A percentile compares a stretch with the other conserved stretches of the same genome.
phyloP scores from a whole-genome alignment of 257 asterid species.

The Nemophila menziesii region DNA sequence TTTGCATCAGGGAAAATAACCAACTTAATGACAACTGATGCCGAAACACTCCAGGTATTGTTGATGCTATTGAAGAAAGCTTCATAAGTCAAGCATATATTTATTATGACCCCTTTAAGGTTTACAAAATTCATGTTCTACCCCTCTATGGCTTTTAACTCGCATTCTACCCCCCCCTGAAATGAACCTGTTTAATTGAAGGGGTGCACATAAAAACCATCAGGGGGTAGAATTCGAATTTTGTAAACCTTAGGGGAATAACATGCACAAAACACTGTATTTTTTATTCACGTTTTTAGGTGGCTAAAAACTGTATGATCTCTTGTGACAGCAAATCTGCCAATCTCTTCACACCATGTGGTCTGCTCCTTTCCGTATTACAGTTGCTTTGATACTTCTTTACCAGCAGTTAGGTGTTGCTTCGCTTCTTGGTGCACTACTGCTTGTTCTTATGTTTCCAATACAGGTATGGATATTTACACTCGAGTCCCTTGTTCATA shows the following conservation, averaged over 20 bases:
- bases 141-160: too few relatives aligned
- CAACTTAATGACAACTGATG: constrained; percentile 90
- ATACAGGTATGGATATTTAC: constrained; percentile 42
- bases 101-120: too few relatives aligned
- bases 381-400: constrained; percentile 73
- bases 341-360: constrained; percentile 85
- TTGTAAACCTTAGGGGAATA: too few relatives aligned
- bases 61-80: neutral
- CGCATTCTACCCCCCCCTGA: too few relatives aligned
- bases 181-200: too few relatives aligned
- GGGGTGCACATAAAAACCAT: too few relatives aligned
- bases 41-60: constrained; percentile 84
- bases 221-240: too few relatives aligned
- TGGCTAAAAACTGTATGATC: neutral
- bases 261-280: too few relatives aligned
- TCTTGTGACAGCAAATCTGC: constrained; percentile 71
- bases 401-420: constrained; percentile 81
- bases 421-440: constrained; percentile 73
- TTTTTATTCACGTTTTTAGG: too few relatives aligned
- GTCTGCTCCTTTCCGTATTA: constrained; percentile 94
- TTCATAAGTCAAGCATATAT: too few relatives aligned
- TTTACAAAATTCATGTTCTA: too few relatives aligned
- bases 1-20: constrained; percentile 87
- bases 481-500: neutral
- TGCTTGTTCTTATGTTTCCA: constrained; percentile 80